phyloP scores from a whole-genome alignment of 306 rosid genomes.

The Vachellia pachyceras region DNA sequence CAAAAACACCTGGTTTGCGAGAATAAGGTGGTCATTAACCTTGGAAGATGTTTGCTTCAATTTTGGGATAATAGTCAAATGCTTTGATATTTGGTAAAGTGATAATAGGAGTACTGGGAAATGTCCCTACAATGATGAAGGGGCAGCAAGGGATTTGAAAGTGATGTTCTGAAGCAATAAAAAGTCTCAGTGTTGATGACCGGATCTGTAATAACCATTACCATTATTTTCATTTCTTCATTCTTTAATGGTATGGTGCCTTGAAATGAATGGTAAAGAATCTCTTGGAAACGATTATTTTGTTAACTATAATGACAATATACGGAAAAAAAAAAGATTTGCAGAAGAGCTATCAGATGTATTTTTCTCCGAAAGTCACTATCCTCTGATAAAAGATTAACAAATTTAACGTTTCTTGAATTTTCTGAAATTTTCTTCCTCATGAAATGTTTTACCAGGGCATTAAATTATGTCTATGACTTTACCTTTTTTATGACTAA shows the following conservation, averaged over 20 bases:
- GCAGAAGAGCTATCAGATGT: neutral
- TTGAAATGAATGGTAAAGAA: neutral
- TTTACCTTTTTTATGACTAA: constrained; percentile 23
- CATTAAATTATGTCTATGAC: neutral
- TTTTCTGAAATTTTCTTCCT: constrained; percentile 23
- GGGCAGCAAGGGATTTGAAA: constrained; percentile 7
- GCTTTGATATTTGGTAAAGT: neutral
- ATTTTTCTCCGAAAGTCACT: neutral
- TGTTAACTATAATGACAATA: neutral
- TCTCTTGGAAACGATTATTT: neutral
- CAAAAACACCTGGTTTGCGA: neutral
- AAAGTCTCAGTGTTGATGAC: neutral
- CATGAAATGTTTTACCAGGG: neutral
- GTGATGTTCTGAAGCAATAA: neutral
- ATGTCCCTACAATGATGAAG: constrained; percentile 4
- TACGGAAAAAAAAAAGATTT: neutral
- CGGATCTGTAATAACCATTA: constrained; percentile 5
- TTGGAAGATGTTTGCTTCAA: constrained; percentile 11
- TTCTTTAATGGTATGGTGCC: neutral
- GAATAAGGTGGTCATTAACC: neutral
- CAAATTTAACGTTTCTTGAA: neutral
- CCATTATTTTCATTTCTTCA: neutral
- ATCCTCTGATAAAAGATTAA: neutral
- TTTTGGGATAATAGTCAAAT: neutral
- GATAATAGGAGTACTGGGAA: neutral